Conservation (phyloP, 768 basidiomycete species). For the Plicaturopsis crispa region DNA sequence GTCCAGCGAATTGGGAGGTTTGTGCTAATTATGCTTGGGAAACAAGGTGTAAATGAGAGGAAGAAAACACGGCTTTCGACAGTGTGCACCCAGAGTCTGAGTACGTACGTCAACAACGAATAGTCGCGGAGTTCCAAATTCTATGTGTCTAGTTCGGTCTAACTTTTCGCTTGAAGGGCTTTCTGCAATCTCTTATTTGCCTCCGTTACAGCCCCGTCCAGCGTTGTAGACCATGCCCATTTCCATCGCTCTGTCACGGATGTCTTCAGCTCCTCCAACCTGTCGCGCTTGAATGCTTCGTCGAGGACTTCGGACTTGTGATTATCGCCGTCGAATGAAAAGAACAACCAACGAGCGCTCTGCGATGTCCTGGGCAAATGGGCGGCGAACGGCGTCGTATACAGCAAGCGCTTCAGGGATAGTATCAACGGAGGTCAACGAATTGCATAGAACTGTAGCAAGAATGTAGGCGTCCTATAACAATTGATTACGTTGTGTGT, state of each 20-base stretch:
- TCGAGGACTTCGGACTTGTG: conserved; percentile 20
- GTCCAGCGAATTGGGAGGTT: too few relatives aligned
- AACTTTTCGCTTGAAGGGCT: too few relatives aligned
- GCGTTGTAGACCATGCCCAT: too few relatives aligned
- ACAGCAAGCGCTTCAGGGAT: conserved; percentile 33
- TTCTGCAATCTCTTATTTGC: too few relatives aligned
- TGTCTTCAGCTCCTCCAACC: conserved; percentile 31
- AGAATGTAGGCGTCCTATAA: conserved; percentile 27
- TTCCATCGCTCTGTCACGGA: conserved; percentile 37
- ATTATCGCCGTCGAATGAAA: conserved; percentile 26
- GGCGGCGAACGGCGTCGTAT: conserved; percentile 44
- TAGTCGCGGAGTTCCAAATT: too few relatives aligned
- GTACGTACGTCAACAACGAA: too few relatives aligned
- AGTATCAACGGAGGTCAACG: conserved; percentile 27
- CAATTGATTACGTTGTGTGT: conserved; percentile 17
- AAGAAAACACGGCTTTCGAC: too few relatives aligned
- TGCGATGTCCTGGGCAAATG: conserved; percentile 30
- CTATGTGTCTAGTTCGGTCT: too few relatives aligned
- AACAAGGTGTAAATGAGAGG: too few relatives aligned
- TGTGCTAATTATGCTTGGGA: too few relatives aligned
- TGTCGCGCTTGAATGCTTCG: conserved; percentile 19
- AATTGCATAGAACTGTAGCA: conserved; percentile 36
- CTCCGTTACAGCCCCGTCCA: too few relatives aligned
- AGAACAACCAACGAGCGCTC: conserved; percentile 34
- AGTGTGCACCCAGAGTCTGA: too few relatives aligned